A percentile compares a stretch with the other conserved stretches of the same genome.
Conservation (phyloP, 306 rosid species). For the Macrotyloma uniflorum region DNA sequence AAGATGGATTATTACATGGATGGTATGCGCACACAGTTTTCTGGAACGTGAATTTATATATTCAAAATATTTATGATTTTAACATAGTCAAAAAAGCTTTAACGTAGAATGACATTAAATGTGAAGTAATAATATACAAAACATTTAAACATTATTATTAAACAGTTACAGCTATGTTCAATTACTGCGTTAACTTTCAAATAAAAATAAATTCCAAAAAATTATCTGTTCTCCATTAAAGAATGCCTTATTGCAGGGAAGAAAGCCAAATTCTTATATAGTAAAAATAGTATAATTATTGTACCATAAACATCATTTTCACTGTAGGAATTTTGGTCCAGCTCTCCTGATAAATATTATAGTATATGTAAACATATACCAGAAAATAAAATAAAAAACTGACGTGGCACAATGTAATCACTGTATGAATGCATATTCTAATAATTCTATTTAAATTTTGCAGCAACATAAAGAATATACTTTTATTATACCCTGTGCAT, state of each 20-base stretch:
- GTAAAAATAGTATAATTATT: background rate
- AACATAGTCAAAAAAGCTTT: background rate
- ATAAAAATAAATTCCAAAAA: background rate
- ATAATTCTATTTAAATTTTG: background rate
- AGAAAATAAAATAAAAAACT: background rate
- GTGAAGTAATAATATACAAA: no score
- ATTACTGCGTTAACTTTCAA: background rate
- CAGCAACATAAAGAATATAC: constrained; percentile 30
- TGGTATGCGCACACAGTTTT: background rate
- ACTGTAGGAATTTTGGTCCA: background rate
- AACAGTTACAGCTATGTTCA: background rate
- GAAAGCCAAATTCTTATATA: background rate
- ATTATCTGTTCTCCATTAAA: background rate
- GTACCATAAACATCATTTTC: background rate
- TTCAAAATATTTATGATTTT: background rate
- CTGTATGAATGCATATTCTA: constrained; percentile 28
- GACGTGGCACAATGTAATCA: background rate
- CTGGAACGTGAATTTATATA: background rate
- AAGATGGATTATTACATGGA: no score
- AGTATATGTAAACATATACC: background rate
- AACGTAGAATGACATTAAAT: background rate
- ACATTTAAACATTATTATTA: background rate
- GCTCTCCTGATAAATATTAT: background rate
- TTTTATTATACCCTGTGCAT: background rate
- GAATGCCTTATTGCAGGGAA: background rate